A percentile compares a stretch with the other conserved stretches of the same genome.
phyloP scores from a whole-genome alignment of 2,329 filamentous ascomycete genomes.

The Neonectria faginata region DNA sequence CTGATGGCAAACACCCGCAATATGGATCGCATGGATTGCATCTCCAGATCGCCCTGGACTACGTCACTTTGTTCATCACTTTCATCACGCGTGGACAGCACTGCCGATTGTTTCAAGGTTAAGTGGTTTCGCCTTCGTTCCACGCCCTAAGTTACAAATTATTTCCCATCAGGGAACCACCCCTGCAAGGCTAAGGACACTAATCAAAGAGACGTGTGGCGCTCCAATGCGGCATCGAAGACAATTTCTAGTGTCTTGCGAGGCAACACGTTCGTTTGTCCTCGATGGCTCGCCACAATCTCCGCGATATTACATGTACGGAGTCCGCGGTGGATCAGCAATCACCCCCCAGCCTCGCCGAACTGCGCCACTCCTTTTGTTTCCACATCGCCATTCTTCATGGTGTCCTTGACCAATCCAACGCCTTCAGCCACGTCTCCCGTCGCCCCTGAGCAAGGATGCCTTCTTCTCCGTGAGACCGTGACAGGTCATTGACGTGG shows the following conservation, averaged over 20 bases:
- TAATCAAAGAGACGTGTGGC: neutral
- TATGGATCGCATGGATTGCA: neutral
- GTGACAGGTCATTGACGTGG: neutral
- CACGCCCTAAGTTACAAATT: too few relatives aligned
- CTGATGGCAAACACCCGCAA: neutral
- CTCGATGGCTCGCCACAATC: slow-evolving; percentile 12
- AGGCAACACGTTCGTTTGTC: neutral
- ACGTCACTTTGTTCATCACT: neutral
- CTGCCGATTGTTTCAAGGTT: neutral
- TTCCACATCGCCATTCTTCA: neutral
- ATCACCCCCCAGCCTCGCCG: neutral
- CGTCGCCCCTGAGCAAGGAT: neutral
- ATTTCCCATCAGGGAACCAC: neutral
- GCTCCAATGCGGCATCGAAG: neutral
- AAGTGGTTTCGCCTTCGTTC: neutral
- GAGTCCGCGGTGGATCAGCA: slow-evolving; percentile 4
- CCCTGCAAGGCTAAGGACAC: neutral
- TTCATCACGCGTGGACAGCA: neutral
- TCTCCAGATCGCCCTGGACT: neutral
- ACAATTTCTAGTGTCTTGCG: neutral
- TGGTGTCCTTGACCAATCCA: neutral
- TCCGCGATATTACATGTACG: slow-evolving; percentile 13
- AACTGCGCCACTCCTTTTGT: neutral
- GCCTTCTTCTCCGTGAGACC: neutral
- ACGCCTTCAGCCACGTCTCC: neutral